A percentile compares a stretch with the other conserved stretches of the same genome.
phyloP scores from a whole-genome alignment of 225 moss, liverwort and hornwort genomes.

The Thuidium tamariscinum region DNA sequence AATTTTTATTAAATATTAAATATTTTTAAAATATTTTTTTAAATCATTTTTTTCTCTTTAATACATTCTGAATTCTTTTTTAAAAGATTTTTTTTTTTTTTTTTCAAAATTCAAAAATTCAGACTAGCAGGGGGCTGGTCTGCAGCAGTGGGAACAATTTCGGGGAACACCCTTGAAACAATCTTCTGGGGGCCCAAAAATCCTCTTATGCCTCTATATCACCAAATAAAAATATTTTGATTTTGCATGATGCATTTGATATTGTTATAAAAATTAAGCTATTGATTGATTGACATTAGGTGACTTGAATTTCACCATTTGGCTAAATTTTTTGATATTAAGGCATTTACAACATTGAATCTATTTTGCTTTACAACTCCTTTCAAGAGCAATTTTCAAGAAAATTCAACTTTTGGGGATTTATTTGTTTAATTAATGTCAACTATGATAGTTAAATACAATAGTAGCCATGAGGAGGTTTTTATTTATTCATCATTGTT shows the following conservation, averaged over 20 bases:
- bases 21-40: too few species aligned
- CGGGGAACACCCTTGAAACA: too few species aligned
- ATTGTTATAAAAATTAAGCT: not conserved
- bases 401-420: not conserved
- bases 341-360: not conserved
- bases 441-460: fast-evolving
- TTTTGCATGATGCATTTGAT: not conserved
- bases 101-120: too few species aligned
- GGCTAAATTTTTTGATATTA: not conserved
- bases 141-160: too few species aligned
- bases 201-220: not conserved
- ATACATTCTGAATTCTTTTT: too few species aligned
- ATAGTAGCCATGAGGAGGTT: not conserved
- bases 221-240: not conserved
- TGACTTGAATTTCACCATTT: not conserved
- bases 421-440: not conserved
- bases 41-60: too few species aligned
- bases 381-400: fast-evolving
- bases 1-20: too few species aligned
- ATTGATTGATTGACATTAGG: not conserved
- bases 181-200: too few species aligned
- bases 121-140: too few species aligned
- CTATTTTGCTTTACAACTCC: not conserved
- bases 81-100: too few species aligned
- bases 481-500: not conserved